Evolutionary conservation across 1,139 yeast genomes (phyloP).

Genomic region (Hansenula sp.): DNA sequence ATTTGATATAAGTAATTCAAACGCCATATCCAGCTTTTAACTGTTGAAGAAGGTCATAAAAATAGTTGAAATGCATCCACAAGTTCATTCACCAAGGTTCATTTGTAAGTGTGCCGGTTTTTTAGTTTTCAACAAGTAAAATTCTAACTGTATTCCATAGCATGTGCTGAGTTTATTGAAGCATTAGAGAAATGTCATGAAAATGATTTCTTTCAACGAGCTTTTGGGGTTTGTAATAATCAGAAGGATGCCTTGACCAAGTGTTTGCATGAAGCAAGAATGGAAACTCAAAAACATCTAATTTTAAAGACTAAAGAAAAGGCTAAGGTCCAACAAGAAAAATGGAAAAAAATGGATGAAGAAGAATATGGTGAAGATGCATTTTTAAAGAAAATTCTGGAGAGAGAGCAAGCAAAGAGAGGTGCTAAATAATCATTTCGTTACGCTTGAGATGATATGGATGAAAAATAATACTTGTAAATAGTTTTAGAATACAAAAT

Average conservation of each 20-base stretch:
- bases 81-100: constrained; percentile 36
- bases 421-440: constrained; percentile 1
- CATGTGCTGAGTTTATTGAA: constrained; percentile 78
- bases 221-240: constrained; percentile 84
- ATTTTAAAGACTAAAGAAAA: constrained; percentile 54
- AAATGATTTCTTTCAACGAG: constrained; percentile 63
- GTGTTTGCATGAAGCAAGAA: constrained; percentile 78
- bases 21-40: too few relatives aligned
- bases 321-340: constrained; percentile 49
- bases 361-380: constrained; percentile 79
- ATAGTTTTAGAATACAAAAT: neutral
- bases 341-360: constrained; percentile 62
- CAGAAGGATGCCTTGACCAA: constrained; percentile 74
- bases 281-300: constrained; percentile 62
- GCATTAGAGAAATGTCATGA: constrained; percentile 90
- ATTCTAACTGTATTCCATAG: constrained; percentile 24
- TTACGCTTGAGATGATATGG: too few relatives aligned
- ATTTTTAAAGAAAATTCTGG: constrained; percentile 64
- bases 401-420: constrained; percentile 29
- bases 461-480: neutral
- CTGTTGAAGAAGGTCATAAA: neutral
- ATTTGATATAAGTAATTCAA: too few relatives aligned
- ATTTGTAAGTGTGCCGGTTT: constrained; percentile 25
- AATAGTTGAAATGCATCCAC: constrained; percentile 35
- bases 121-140: neutral